Evolutionary conservation across 2,329 filamentous ascomycete genomes (phyloP).

Genomic region (Xylariaceae sp.): DNA sequence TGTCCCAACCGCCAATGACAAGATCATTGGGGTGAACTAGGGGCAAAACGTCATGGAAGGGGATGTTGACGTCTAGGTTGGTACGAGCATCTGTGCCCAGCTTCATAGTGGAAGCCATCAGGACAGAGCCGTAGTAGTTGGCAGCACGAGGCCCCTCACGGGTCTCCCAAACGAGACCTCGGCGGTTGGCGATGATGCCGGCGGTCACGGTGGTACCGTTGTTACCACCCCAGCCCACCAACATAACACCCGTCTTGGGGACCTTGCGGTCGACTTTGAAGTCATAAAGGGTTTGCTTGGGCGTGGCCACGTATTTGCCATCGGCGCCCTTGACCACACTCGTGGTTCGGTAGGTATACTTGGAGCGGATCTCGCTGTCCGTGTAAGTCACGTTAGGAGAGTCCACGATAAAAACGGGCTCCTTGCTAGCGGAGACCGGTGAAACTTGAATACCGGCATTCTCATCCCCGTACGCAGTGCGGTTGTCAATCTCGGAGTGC

Average conservation of each 20-base stretch:
- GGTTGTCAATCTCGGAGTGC: slow-evolving; percentile 64
- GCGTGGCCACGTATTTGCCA: slow-evolving; percentile 76
- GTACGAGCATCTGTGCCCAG: slow-evolving; percentile 83
- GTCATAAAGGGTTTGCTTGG: slow-evolving; percentile 86
- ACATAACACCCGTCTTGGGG: slow-evolving; percentile 92
- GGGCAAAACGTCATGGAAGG: slow-evolving; percentile 87
- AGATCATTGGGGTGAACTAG: slow-evolving; percentile 98
- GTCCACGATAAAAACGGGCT: slow-evolving; percentile 74
- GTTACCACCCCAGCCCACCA: slow-evolving; percentile 97
- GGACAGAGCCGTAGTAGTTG: slow-evolving; percentile 97
- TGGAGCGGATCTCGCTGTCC: slow-evolving; percentile 80
- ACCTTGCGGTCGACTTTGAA: slow-evolving; percentile 96
- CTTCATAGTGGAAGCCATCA: slow-evolving; percentile 98
- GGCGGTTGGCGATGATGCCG: slow-evolving; percentile 93
- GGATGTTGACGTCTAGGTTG: slow-evolving; percentile 86
- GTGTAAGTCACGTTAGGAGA: slow-evolving; percentile 93
- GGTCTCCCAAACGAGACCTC: slow-evolving; percentile 82
- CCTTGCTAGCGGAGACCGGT: slow-evolving; percentile 32
- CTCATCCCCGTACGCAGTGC: slow-evolving; percentile 59
- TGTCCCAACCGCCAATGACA: slow-evolving; percentile 94
- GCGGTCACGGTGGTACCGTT: slow-evolving; percentile 97
- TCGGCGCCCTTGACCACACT: slow-evolving; percentile 62
- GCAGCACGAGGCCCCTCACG: slow-evolving; percentile 78
- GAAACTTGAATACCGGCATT: slow-evolving; percentile 34
- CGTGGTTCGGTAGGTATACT: slow-evolving; percentile 95